Conservation (phyloP, 345 rosid genomes). For the Linum tenue region DNA sequence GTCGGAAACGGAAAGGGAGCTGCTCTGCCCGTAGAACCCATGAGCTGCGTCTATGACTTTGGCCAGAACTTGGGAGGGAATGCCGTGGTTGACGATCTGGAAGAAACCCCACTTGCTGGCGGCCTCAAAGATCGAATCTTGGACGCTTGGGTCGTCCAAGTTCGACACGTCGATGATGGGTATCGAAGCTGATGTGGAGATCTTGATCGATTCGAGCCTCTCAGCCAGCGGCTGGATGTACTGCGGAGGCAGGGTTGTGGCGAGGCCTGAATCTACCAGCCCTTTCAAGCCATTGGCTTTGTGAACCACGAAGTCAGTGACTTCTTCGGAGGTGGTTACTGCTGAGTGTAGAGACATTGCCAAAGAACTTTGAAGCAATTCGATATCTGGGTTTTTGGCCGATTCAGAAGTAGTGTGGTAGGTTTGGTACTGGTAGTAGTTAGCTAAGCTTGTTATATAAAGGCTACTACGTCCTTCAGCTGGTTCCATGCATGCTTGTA, state of each 20-base stretch:
- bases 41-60: constrained; percentile 16
- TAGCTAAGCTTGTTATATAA: no score
- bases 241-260: neutral
- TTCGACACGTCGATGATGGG: constrained; percentile 6
- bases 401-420: no score
- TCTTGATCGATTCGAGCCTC: neutral
- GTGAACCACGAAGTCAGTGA: neutral
- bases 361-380: no score
- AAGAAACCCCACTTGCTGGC: constrained; percentile 25
- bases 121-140: constrained; percentile 16
- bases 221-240: neutral
- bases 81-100: constrained; percentile 26
- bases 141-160: constrained; percentile 4
- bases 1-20: neutral
- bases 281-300: neutral
- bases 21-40: constrained; percentile 14
- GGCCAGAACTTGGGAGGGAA: constrained; percentile 14
- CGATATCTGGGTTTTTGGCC: no score
- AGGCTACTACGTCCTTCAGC: no score
- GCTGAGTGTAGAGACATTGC: no score
- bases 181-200: neutral
- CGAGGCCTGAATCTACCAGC: neutral
- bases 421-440: no score
- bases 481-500: no score
- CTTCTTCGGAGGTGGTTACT: neutral